These are phyloP conservation scores for Fusarium subtropicale DNA, from an alignment of 2,329 filamentous ascomycete species.

Conservation along the genomic window DNA sequence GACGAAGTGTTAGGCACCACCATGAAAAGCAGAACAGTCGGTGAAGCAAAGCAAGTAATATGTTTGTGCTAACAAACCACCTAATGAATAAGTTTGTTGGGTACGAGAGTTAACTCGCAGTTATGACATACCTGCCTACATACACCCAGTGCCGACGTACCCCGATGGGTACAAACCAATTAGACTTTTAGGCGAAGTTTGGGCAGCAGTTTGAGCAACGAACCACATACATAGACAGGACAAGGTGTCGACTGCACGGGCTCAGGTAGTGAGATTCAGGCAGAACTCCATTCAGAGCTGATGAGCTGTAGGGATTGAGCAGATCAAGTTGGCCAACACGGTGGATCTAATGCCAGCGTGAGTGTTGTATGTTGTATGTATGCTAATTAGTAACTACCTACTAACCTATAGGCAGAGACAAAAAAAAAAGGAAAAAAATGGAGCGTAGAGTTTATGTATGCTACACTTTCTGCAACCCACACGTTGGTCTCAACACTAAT, in stretches of 20 bases:
- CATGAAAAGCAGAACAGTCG: slow-evolving; percentile 21
- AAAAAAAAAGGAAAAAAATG: not conserved
- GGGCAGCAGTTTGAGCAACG: slow-evolving; percentile 8
- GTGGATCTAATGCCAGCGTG: not conserved
- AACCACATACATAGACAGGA: not conserved
- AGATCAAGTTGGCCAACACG: not conserved
- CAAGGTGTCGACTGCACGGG: not conserved
- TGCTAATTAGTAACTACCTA: not conserved
- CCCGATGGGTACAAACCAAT: slow-evolving; percentile 12
- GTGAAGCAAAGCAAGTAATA: slow-evolving; percentile 21
- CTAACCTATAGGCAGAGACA: not conserved
- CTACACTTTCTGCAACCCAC: slow-evolving; percentile 20
- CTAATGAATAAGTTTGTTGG: slow-evolving; percentile 7
- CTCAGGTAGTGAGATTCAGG: not conserved
- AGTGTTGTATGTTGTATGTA: not conserved
- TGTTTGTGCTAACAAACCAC: slow-evolving; percentile 2
- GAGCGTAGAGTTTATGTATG: slow-evolving; percentile 32
- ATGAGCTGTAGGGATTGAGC: not conserved
- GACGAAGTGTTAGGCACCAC: slow-evolving; percentile 12
- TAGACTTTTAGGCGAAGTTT: slow-evolving; percentile 45
- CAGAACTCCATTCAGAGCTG: not conserved
- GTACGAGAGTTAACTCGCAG: slow-evolving; percentile 4
- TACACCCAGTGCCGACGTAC: slow-evolving; percentile 7
- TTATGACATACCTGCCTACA: not conserved
- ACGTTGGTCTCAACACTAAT: not conserved